Evolutionary conservation across 352 stramenopile species (phyloP).

Genomic region (Albugo candida): DNA sequence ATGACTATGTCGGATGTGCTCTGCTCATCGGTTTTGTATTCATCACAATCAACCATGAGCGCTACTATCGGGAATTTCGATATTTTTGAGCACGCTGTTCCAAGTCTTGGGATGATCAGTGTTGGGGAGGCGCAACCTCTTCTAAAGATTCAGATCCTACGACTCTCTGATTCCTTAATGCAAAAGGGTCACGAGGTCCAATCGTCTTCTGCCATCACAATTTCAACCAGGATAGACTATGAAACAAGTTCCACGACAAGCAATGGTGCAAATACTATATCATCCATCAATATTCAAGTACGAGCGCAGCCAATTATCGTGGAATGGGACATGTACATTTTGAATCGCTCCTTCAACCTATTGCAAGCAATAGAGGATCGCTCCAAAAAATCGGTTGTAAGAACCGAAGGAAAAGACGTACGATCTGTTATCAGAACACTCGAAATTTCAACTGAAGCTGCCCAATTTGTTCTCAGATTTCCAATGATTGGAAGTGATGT

Average conservation of each 20-base stretch:
- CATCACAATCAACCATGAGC: conserved; percentile 21
- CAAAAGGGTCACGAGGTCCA: conserved; percentile 33
- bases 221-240: conserved; percentile 43
- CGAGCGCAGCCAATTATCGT: conserved; percentile 41
- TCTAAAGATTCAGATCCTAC: conserved; percentile 32
- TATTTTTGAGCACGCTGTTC: conserved; percentile 49
- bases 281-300: conserved; percentile 25
- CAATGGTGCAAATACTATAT: conserved; percentile 13
- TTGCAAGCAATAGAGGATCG: conserved; percentile 25
- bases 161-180: conserved; percentile 40
- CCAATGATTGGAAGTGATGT: conserved; percentile 70
- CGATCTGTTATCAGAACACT: conserved; percentile 17
- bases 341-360: conserved; percentile 52
- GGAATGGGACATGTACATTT: conserved; percentile 76
- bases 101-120: conserved; percentile 53
- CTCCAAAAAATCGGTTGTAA: conserved; percentile 8
- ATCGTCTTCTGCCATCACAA: conserved; percentile 42
- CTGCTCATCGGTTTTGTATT: conserved; percentile 36
- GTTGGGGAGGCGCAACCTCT: conserved; percentile 36
- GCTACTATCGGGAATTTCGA: conserved; percentile 40
- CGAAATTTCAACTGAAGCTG: conserved; percentile 48
- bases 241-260: neutral
- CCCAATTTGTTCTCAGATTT: conserved; percentile 57
- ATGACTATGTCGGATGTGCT: conserved; percentile 44
- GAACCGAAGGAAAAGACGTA: neutral